Base-by-base conservation (phyloP, 768 basidiomycete species). In the Lanmaoa pseudosensibilis region DNA sequence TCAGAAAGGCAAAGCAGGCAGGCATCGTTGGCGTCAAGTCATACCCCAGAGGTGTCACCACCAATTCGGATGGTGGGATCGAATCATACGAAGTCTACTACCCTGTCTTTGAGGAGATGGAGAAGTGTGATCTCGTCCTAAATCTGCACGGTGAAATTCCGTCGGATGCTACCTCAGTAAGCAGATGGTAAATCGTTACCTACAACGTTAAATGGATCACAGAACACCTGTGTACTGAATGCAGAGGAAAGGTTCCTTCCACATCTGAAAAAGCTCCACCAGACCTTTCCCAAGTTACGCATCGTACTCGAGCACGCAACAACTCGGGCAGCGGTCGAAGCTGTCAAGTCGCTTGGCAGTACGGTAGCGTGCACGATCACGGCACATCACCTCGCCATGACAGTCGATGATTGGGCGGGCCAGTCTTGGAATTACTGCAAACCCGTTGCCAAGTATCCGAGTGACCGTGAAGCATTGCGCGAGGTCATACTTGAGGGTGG, bases 251-350 rank as follows among this genome's bases (percentile, higher is more conserved):
- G 77, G 18, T 99, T 99, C 75, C 80, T 98, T 18, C 88, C 90
- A 1, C 94, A 98, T 72, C 80, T 99, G 21, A 78, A 80, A 64
- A 84, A 86, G 61, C 80, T 98, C 39, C 92, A 98, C 66, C 73
- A 75, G 49, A 80, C 82, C 19, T 99, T 98, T 73, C 97, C 97
- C 30, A 80, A 77, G 49, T 83, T 99, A 47, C 88, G 93, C 46
- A 98, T 99, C 61, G 96, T 99, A 2, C 84, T 98, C 33, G 96
- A 98, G 73, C 96, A 98, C 65, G 96, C 95, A 25, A 98, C 96
- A 0, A 95, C 94, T 2, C 83, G 90, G 40, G 92, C 90, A 25
- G 94, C 96, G 1, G 84, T 98, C 13, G 92, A 94, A 60, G 82
- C 86, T 16, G 94, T 97, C 54, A 87, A 90, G 74, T 74, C 78